Evolutionary conservation across 768 basidiomycete genomes (phyloP).

Genomic region (Sporobolomyces phaffii): DNA sequence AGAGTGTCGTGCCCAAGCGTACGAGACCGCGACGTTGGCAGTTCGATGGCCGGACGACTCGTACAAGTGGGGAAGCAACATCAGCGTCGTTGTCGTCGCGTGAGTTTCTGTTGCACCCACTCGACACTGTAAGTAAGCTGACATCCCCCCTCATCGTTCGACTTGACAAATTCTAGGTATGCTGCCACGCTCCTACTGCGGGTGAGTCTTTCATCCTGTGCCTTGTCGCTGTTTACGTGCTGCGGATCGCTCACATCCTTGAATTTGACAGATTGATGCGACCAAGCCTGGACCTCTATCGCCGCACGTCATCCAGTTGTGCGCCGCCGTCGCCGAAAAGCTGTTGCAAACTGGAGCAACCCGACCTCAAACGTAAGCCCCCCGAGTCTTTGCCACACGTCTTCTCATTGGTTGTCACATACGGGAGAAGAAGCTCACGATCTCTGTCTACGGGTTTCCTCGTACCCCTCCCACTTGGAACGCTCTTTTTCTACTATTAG

Average conservation of each 20-base stretch:
- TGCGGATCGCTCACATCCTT: too few species aligned
- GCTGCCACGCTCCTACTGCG: constrained; percentile 26
- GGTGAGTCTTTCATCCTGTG: not conserved
- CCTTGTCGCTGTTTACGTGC: too few species aligned
- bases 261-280: constrained; percentile 17
- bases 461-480: too few species aligned
- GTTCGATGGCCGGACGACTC: constrained; percentile 5
- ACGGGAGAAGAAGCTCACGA: not conserved
- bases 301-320: not conserved
- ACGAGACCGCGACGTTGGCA: constrained; percentile 16
- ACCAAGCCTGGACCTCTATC: constrained; percentile 8
- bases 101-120: not conserved
- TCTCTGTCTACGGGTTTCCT: too few species aligned
- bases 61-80: constrained; percentile 4
- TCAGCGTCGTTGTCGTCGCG: constrained; percentile 25
- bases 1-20: constrained; percentile 14
- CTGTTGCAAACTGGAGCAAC: constrained; percentile 1
- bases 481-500: too few species aligned
- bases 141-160: not conserved
- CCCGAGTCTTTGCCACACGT: not conserved
- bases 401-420: too few species aligned
- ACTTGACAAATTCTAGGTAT: not conserved
- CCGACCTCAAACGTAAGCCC: constrained; percentile 12
- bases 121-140: not conserved
- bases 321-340: constrained; percentile 2